Percentiles rank a stretch among this genome's conserved stretches.
Conservation (phyloP, 2,329 filamentous ascomycete species). For the Clarireedia homoeocarpa region DNA sequence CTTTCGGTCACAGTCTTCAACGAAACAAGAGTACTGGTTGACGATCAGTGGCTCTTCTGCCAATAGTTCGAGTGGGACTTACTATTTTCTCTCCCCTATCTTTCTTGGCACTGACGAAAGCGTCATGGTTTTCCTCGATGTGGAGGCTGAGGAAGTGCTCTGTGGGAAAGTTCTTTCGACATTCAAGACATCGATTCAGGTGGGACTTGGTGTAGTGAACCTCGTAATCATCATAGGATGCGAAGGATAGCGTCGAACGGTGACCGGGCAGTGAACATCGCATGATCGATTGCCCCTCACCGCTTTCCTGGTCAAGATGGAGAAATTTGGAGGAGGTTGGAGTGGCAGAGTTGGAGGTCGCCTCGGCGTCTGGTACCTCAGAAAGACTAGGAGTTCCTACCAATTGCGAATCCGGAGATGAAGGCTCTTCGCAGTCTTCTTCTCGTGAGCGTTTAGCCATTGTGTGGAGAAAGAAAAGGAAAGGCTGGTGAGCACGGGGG, state of each 20-base stretch:
- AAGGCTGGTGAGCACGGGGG: slow-evolving; percentile 25
- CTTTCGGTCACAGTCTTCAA: slow-evolving; percentile 78
- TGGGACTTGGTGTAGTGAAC: slow-evolving; percentile 77
- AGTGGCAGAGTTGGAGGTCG: slow-evolving; percentile 20
- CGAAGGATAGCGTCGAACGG: slow-evolving; percentile 59
- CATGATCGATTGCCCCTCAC: slow-evolving; percentile 44
- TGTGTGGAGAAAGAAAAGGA: slow-evolving; percentile 11
- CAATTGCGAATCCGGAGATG: slow-evolving; percentile 30
- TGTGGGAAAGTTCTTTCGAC: slow-evolving; percentile 81
- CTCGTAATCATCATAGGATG: slow-evolving; percentile 74
- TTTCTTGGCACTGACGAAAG: slow-evolving; percentile 61
- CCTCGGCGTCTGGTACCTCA: slow-evolving; percentile 18
- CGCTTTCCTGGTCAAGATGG: slow-evolving; percentile 53
- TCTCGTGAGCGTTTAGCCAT: slow-evolving; percentile 56
- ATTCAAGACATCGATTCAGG: slow-evolving; percentile 77
- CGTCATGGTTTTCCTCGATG: slow-evolving; percentile 86
- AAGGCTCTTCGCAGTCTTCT: slow-evolving; percentile 38
- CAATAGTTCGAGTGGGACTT: slow-evolving; percentile 30
- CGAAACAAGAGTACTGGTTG: slow-evolving; percentile 78
- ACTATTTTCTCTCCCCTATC: slow-evolving; percentile 84
- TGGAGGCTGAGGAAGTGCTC: slow-evolving; percentile 73
- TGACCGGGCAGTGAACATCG: slow-evolving; percentile 79
- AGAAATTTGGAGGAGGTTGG: slow-evolving; percentile 44
- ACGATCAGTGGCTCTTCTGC: background rate
- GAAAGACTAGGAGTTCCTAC: slow-evolving; percentile 11